Evolutionary conservation across 1,284 basidiomycete genomes (phyloP).

Genomic region (Inonotus hispidus): DNA sequence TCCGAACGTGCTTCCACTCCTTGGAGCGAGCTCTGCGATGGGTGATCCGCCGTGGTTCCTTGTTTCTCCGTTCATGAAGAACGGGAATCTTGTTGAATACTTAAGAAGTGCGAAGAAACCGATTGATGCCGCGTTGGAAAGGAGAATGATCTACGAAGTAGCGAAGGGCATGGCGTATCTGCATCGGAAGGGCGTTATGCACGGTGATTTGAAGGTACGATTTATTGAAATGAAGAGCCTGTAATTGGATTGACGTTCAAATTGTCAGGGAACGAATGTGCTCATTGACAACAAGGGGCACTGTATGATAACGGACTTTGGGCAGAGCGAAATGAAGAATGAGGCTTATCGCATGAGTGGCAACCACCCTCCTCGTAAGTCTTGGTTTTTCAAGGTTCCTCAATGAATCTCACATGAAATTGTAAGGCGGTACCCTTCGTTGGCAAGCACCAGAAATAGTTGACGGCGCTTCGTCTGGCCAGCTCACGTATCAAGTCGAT

Average conservation of each 20-base stretch:
- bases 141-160: slow-evolving; percentile 63
- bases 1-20: slow-evolving; percentile 47
- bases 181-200: slow-evolving; percentile 57
- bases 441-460: slow-evolving; percentile 77
- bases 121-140: slow-evolving; percentile 23
- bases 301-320: slow-evolving; percentile 75
- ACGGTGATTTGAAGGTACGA: slow-evolving; percentile 68
- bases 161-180: slow-evolving; percentile 75
- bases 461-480: slow-evolving; percentile 34
- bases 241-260: background rate
- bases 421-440: slow-evolving; percentile 50
- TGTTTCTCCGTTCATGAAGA: slow-evolving; percentile 53
- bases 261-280: slow-evolving; percentile 59
- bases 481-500: slow-evolving; percentile 55
- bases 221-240: background rate
- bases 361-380: slow-evolving; percentile 47
- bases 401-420: slow-evolving; percentile 7
- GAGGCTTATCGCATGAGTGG: slow-evolving; percentile 60
- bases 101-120: slow-evolving; percentile 30
- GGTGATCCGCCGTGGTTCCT: slow-evolving; percentile 64
- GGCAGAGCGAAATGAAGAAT: slow-evolving; percentile 70
- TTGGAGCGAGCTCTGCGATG: slow-evolving; percentile 53
- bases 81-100: slow-evolving; percentile 41
- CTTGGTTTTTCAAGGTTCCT: background rate
- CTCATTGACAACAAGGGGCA: slow-evolving; percentile 60